A percentile compares a stretch with the other conserved stretches of the same genome.
phyloP scores from a whole-genome alignment of 129 eudicot species.

The Saussurea involucrata region DNA sequence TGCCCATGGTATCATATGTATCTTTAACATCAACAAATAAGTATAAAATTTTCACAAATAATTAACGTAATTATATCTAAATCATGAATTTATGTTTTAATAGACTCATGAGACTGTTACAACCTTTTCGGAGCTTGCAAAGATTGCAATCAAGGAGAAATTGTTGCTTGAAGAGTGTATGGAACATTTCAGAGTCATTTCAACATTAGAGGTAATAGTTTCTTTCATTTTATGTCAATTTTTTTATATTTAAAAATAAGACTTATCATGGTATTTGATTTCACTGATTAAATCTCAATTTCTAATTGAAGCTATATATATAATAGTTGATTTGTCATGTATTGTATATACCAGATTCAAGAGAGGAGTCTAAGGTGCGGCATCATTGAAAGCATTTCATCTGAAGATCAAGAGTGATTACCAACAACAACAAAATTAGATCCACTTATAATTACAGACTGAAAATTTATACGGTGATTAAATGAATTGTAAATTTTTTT shows the following conservation, averaged over 20 bases:
- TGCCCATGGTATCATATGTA: conserved; percentile 39
- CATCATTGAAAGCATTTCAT: conserved; percentile 26
- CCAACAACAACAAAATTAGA: not conserved
- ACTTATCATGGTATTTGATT: not conserved
- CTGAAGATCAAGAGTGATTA: not conserved
- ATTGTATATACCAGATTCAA: conserved; percentile 34
- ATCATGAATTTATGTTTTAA: not conserved
- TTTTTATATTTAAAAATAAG: not conserved
- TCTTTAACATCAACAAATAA: not conserved
- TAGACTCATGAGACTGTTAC: conserved; percentile 36
- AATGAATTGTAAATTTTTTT: too few relatives aligned
- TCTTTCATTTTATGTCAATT: not conserved
- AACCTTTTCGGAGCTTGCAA: conserved; percentile 48
- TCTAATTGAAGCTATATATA: not conserved
- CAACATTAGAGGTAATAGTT: conserved; percentile 51
- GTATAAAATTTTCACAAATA: not conserved
- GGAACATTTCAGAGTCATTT: conserved; percentile 49
- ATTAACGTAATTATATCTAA: not conserved
- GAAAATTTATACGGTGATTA: too few relatives aligned
- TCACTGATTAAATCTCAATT: not conserved
- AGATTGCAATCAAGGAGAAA: conserved; percentile 57
- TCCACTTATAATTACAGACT: not conserved
- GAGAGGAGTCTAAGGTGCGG: conserved; percentile 51
- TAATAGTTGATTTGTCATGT: not conserved
- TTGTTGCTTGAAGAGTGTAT: conserved; percentile 61